phyloP scores from a whole-genome alignment of 176 grass and related monocot species.

The Phoenix roebelenii region DNA sequence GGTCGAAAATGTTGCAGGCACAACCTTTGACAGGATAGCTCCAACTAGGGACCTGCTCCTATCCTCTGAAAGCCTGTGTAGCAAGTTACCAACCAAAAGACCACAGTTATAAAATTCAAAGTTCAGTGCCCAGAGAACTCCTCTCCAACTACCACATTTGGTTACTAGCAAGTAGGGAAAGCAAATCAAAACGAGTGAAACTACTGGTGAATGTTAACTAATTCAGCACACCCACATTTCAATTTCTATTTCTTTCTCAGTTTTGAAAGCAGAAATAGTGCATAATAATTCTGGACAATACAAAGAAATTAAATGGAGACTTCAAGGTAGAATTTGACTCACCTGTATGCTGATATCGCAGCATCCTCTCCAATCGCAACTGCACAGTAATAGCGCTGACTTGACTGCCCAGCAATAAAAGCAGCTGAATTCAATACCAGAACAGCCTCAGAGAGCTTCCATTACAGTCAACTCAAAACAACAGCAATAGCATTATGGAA shows the following conservation, averaged over 20 bases:
- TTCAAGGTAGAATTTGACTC: constrained; percentile 13
- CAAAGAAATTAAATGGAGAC: background rate
- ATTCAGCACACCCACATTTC: too few relatives aligned
- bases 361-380: constrained; percentile 86
- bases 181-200: too few relatives aligned
- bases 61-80: constrained; percentile 80
- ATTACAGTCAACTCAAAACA: constrained; percentile 15
- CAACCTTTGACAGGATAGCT: constrained; percentile 88
- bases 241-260: too few relatives aligned
- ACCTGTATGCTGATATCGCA: constrained; percentile 95
- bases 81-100: background rate
- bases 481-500: too few relatives aligned
- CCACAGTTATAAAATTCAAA: background rate
- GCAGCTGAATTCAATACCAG: constrained; percentile 86
- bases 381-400: constrained; percentile 82
- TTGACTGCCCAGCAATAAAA: constrained; percentile 92
- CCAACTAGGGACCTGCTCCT: constrained; percentile 91
- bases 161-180: too few relatives aligned
- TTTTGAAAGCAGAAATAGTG: too few relatives aligned
- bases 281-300: too few relatives aligned
- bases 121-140: too few relatives aligned
- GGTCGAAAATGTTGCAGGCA: constrained; percentile 79
- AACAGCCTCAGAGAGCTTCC: constrained; percentile 56
- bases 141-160: too few relatives aligned
- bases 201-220: too few relatives aligned